These are phyloP conservation scores for Vitis riparia DNA, from an alignment of 164 flowering plant species.

Conservation along the genomic window DNA sequence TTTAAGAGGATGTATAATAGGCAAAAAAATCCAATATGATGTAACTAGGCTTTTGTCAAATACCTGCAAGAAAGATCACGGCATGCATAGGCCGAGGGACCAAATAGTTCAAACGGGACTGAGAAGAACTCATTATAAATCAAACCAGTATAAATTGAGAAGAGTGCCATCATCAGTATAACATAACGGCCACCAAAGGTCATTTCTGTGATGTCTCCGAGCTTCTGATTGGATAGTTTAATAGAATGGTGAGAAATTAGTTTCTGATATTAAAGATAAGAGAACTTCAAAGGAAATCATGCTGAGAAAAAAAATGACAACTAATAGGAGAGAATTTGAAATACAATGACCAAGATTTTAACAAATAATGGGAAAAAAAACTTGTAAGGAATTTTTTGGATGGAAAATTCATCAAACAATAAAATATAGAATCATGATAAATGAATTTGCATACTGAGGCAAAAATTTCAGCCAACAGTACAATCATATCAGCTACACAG, in stretches of 20 bases:
- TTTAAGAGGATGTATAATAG: background rate
- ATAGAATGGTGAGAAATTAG: background rate
- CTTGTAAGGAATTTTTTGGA: background rate
- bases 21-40: background rate
- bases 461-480: background rate
- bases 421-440: background rate
- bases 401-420: background rate
- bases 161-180: conserved; percentile 86
- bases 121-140: conserved; percentile 97
- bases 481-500: background rate
- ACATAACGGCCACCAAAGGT: conserved; percentile 97
- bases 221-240: conserved; percentile 72
- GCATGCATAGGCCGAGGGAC: conserved; percentile 89
- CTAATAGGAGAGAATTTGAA: background rate
- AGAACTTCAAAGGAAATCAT: no score
- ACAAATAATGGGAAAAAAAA: background rate
- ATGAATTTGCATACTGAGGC: background rate
- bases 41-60: background rate
- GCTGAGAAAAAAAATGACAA: background rate
- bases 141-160: conserved; percentile 95
- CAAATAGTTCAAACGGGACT: conserved; percentile 86
- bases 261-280: no score
- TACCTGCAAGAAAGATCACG: conserved; percentile 91
- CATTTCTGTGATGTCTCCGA: conserved; percentile 93
- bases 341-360: background rate